Evolutionary conservation across 805 yeast genomes (phyloP), one percentile per base, ranked within the genome.

Genomic region (Myxozyma monticola): DNA sequence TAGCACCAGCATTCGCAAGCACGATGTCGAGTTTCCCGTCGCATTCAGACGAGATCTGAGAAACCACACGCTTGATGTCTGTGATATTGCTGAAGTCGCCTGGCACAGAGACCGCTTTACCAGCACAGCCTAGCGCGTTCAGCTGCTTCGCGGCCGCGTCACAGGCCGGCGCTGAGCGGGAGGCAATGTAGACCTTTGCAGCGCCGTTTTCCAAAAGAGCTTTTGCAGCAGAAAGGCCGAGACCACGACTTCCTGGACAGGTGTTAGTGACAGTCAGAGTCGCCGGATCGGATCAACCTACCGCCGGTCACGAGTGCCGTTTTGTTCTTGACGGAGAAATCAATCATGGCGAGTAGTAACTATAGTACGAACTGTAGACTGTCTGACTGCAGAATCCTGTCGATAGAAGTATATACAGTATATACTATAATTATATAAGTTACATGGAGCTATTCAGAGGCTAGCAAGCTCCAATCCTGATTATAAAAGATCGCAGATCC

Each of bases 1-100:
- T 69, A 7, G 89, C 88, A 26, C 91, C 91, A 4, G 91, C 90
- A 61, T 84, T 85, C 42, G 89, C 87, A 60, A 83, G 73, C 55
- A 84, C 72, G 53, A 84, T 81, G 65, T 84, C 80, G 31, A 84
- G 73, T 60, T 74, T 71, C 12, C 61, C 22, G 22, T 77, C 76
- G 18, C 62, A 63, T 21, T 37, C 37, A 49, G 68, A 64, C 14
- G 65, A 52, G 14, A 77, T 76, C 33, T 71, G 73, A 4, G 71
- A 65, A 41, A 60, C 67, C 54, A 84, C 75, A 18, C 66, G 56
- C 46, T 70, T 67, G 42, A 75, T 74, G 8, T 84, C 85, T 10
- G 64, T 70, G 33, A 73, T 76, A 33, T 66, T 70, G 15, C 83
- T 74, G 47, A 81, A 67, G 61, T 83, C 86, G 3, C 45, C 56